Base-by-base conservation (phyloP, 331 rosid species). In the Malus hybrid region DNA sequence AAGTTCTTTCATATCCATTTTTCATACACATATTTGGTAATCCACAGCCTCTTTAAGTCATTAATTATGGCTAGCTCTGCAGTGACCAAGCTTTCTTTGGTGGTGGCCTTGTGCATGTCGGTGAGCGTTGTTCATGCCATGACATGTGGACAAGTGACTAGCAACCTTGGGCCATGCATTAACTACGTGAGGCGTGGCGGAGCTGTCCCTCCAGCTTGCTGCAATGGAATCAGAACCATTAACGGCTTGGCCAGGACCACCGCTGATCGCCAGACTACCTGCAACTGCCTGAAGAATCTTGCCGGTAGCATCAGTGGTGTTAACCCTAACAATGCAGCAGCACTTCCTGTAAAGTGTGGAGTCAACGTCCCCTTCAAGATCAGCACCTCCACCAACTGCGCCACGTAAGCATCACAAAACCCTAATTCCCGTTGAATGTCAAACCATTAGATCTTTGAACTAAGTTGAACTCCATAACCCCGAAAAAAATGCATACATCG, bases 351-450 rank as follows among this genome's bases (percentile, higher is more conserved):
- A 44, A 71, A 74, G 65, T 84, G 87, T 10, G 80, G 77, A 2
- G 83, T 84, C 15, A 80, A 12, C 22, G 3, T 84, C 20, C 87
- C 85, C 1, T 84, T 33, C 82, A 44, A 84, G 76, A 73, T 84
- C 48, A 84, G 85, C 85, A 12, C 83, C 54, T 46, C 78, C 59
- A 84, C 80, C 71, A 52, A 84, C 85, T 84, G 85, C 78, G 44
- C 57, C 13, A 65, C 11, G 85, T 84, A 74, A 16, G 29, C 33
- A 59, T 15, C 5, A 13, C 46, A 39, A 39, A 39, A 39, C 46
- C 46, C 46, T 10, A 39, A 39, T 39, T 39, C 46, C 46, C 13
- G 13, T 39, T 39, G 13, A 39, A 39, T 39, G 13, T 39, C 46
- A 39, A 36, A 39, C 46, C 46, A 10, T 39, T 10, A 39, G 46